Evolutionary conservation across 805 yeast genomes (phyloP).

Genomic region (Kodamaea kakaduensis): DNA sequence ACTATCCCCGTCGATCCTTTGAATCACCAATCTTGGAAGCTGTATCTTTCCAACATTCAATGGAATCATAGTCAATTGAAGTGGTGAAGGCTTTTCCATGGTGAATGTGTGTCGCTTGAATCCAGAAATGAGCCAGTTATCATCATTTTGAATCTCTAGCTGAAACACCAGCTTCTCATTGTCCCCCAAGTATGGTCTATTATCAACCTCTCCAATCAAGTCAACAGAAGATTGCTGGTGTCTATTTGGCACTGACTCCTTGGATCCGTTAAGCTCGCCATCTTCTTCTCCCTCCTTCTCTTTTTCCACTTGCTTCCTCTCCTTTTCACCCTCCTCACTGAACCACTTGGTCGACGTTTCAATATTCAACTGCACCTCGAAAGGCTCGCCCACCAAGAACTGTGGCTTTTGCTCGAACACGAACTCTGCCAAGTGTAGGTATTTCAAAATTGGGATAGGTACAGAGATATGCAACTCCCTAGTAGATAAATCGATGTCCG

Average conservation of each 20-base stretch:
- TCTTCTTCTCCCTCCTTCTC: background rate
- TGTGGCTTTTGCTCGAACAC: constrained; percentile 37
- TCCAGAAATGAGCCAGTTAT: constrained; percentile 82
- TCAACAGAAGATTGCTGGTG: background rate
- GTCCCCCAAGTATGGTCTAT: constrained; percentile 6
- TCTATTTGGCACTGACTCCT: constrained; percentile 13
- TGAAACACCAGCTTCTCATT: no score
- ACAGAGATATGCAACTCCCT: constrained; percentile 49
- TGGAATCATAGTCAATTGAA: constrained; percentile 60
- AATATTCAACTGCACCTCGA: constrained; percentile 42
- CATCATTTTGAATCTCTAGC: constrained; percentile 50
- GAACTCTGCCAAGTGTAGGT: constrained; percentile 56
- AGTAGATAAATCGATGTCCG: constrained; percentile 1
- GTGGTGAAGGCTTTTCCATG: constrained; percentile 19
- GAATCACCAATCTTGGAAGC: constrained; percentile 56
- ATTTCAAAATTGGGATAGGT: constrained; percentile 56
- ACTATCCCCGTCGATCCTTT: constrained; percentile 22
- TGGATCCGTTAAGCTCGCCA: background rate
- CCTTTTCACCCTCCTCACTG: constrained; percentile 9
- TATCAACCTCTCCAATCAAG: no score
- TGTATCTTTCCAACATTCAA: constrained; percentile 67
- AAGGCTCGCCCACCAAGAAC: constrained; percentile 61
- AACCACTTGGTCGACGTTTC: constrained; percentile 47
- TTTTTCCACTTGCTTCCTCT: constrained; percentile 4
- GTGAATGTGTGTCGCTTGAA: constrained; percentile 51